phyloP scores from a whole-genome alignment of 768 basidiomycete species.

The Leccinum imitatum region DNA sequence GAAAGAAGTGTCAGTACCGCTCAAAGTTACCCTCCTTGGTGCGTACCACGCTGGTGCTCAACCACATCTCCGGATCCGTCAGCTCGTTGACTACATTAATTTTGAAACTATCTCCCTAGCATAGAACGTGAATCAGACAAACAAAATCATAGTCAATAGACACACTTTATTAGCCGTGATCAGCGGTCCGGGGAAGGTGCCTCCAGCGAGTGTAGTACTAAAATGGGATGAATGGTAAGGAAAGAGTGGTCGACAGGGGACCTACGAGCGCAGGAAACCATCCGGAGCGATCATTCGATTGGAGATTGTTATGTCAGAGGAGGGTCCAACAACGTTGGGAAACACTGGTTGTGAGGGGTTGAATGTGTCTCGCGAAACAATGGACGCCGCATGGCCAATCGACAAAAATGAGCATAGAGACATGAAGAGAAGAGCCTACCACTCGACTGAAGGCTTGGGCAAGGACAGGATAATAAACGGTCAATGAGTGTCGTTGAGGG shows the following conservation, averaged over 20 bases:
- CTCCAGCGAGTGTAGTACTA: conserved; percentile 37
- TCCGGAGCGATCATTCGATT: conserved; percentile 47
- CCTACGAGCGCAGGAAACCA: conserved; percentile 47
- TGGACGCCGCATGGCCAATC: conserved; percentile 35
- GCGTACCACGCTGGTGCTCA: conserved; percentile 45
- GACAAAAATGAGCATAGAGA: no score
- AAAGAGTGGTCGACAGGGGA: background rate
- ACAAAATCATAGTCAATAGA: background rate
- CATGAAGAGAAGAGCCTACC: no score
- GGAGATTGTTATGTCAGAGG: conserved; percentile 35
- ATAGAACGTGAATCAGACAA: background rate
- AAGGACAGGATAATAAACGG: no score
- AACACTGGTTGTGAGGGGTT: background rate
- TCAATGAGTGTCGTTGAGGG: no score
- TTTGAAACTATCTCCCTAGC: conserved; percentile 39
- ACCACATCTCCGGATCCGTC: conserved; percentile 46
- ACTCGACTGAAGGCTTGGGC: no score
- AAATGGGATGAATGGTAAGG: background rate
- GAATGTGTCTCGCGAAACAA: background rate
- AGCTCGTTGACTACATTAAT: conserved; percentile 49
- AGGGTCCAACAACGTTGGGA: conserved; percentile 13
- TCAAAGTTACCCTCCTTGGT: no score
- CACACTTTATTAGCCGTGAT: conserved; percentile 37
- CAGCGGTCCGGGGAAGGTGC: conserved; percentile 46
- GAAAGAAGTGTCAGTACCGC: background rate